Evolutionary conservation across 208 protist genomes (phyloP), one percentile per base, ranked within the genome.

Genomic region (Trypanosomatidae sp.): DNA sequence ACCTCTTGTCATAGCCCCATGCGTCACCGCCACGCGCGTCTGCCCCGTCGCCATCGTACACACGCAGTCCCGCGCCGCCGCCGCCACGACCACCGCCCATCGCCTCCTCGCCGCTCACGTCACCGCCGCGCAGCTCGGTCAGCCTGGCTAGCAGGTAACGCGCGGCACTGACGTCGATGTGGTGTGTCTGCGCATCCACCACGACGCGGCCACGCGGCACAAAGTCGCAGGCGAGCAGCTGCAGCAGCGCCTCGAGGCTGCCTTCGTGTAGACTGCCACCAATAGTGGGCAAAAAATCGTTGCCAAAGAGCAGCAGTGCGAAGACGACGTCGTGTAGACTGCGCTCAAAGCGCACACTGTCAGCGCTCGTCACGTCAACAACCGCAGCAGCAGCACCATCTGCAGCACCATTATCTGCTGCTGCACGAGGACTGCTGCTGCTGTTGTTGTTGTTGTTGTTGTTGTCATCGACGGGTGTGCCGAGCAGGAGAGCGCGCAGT

Each of bases 271-370:
- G 99, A 43, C 73, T 73, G 16, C 96, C 83, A 4, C 99, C 67
- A 18, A 86, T 61, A 3, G 96, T 90, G 2, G 97, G 97, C 23
- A 99, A 62, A 56, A 99, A 99, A 67, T 99, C 97, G 66, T 99
- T 99, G 21, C 97, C 97, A 51, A 96, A 95, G 48, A 99, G 88
- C 40, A 98, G 96, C 61, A 96, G 82, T 5, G 99, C 62, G 47
- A 99, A 96, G 6, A 99, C 83, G 24, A 98, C 97, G 63, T 99
- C 97, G 63, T 99, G 96, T 30, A 89, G 46, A 0, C 75, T 53
- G 18, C 54, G 54, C 60, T 90, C 80, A 43, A 94, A 87, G 39
- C 48, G 50, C 18, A 25, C 43, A 25, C 54, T 40, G 13, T 48
- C 48, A 2, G 33, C 6, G 2, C 38, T 32, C 0, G 53, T 35